Percentiles rank a stretch among this genome's conserved stretches.
Conservation (phyloP, 148 eudicot genomes). For the Amaranthus palmeri region DNA sequence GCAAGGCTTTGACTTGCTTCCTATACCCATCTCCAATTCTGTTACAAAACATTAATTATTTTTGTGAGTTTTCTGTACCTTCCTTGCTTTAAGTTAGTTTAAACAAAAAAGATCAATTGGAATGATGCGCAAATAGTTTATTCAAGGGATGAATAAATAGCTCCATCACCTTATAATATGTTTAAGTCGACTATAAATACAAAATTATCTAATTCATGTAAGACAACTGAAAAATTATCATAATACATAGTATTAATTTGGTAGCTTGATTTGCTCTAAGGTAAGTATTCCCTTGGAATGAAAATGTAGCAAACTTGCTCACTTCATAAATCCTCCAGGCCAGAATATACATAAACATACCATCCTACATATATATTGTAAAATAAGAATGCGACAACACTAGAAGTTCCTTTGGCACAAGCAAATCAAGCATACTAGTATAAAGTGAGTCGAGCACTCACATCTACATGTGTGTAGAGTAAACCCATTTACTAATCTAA, state of each 20-base stretch:
- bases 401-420: too few relatives aligned
- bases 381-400: too few relatives aligned
- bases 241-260: background rate
- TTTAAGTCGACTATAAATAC: background rate
- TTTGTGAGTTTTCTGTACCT: constrained; percentile 36
- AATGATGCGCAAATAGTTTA: constrained; percentile 4
- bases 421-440: too few relatives aligned
- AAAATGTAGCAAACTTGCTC: background rate
- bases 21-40: constrained; percentile 85
- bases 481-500: too few relatives aligned
- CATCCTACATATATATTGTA: too few relatives aligned
- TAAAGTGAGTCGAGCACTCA: too few relatives aligned
- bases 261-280: background rate
- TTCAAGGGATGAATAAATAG: constrained; percentile 1
- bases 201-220: background rate
- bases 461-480: too few relatives aligned
- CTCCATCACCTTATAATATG: background rate
- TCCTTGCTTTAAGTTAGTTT: constrained; percentile 7
- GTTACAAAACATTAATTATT: constrained; percentile 68
- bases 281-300: background rate
- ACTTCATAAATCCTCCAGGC: background rate
- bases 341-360: too few relatives aligned
- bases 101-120: constrained; percentile 15
- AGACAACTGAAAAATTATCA: background rate
- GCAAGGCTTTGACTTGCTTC: constrained; percentile 98